A percentile compares a stretch with the other conserved stretches of the same genome.
These are phyloP conservation scores for Colletotrichum acutatum DNA, from an alignment of 2,329 filamentous ascomycete species.

Conservation along the genomic window DNA sequence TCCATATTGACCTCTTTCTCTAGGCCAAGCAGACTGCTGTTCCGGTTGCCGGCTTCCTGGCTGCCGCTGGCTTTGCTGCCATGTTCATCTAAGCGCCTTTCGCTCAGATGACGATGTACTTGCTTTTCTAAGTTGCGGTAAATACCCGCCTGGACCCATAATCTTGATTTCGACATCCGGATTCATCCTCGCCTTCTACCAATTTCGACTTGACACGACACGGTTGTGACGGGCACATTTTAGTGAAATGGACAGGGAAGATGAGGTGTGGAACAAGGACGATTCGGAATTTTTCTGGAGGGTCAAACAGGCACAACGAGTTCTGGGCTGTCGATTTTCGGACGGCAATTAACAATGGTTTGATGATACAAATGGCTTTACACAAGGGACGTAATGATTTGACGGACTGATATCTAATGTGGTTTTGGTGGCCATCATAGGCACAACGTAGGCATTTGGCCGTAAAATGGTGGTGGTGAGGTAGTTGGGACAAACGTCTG, in stretches of 20 bases:
- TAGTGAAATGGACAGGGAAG: conserved; percentile 18
- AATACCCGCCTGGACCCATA: conserved; percentile 51
- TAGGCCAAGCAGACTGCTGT: conserved; percentile 51
- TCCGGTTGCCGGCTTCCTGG: conserved; percentile 56
- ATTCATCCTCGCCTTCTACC: conserved; percentile 38
- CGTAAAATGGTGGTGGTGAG: background rate
- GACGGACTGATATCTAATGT: conserved; percentile 8
- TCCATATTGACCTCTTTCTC: background rate
- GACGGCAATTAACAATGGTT: conserved; percentile 42
- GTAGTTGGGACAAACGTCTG: background rate
- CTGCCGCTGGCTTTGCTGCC: conserved; percentile 60
- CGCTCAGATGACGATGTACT: conserved; percentile 20
- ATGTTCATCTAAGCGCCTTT: conserved; percentile 55
- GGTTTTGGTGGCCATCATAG: conserved; percentile 4
- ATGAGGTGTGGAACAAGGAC: conserved; percentile 20
- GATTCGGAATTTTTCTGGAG: conserved; percentile 21
- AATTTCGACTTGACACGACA: conserved; percentile 17
- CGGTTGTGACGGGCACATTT: conserved; percentile 25
- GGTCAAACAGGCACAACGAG: conserved; percentile 47
- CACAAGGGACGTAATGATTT: conserved; percentile 31
- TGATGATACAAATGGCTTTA: conserved; percentile 30
- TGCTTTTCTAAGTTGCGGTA: conserved; percentile 46
- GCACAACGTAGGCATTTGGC: background rate
- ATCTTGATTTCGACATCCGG: conserved; percentile 36
- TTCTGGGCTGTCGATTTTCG: conserved; percentile 43